Percentiles rank a stretch among this genome's conserved stretches.
These are phyloP conservation scores for Neoboletus brunneissimus DNA, from an alignment of 768 basidiomycete species.

Conservation along the genomic window DNA sequence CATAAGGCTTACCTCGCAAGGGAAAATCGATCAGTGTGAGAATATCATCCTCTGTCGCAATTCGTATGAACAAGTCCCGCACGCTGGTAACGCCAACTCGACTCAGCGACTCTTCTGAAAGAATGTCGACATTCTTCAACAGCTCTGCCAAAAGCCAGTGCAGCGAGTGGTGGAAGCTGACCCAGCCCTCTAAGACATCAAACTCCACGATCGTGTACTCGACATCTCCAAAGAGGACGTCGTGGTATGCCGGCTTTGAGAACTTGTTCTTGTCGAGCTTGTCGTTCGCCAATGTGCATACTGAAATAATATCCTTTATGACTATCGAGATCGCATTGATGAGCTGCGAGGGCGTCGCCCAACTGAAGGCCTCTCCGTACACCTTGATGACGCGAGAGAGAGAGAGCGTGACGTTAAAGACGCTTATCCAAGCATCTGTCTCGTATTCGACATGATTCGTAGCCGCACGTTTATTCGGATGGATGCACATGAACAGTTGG, in stretches of 20 bases:
- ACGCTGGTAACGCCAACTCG: conserved; percentile 53
- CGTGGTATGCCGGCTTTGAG: conserved; percentile 57
- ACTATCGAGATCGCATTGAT: conserved; percentile 66
- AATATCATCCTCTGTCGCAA: conserved; percentile 64
- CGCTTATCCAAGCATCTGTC: conserved; percentile 93
- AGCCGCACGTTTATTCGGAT: conserved; percentile 82
- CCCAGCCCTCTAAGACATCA: conserved; percentile 75
- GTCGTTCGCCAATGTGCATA: conserved; percentile 65
- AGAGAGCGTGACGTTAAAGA: conserved; percentile 92
- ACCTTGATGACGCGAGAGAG: conserved; percentile 86
- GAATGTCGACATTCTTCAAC: conserved; percentile 74
- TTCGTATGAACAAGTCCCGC: conserved; percentile 57
- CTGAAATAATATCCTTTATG: conserved; percentile 66
- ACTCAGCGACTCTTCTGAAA: conserved; percentile 53
- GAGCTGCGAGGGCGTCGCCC: conserved; percentile 55
- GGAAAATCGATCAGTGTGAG: conserved; percentile 86
- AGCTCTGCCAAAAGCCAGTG: conserved; percentile 90
- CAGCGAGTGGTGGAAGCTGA: conserved; percentile 90
- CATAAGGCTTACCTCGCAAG: conserved; percentile 62
- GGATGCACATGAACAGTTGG: conserved; percentile 89
- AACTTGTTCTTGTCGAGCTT: conserved; percentile 69
- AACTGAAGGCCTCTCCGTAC: conserved; percentile 81
- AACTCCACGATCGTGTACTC: conserved; percentile 68
- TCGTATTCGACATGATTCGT: conserved; percentile 93
- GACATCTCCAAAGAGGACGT: conserved; percentile 59